These are phyloP conservation scores for Trichoderma atrobrunneum DNA, from an alignment of 2,329 filamentous ascomycete genomes.

Conservation along the genomic window DNA sequence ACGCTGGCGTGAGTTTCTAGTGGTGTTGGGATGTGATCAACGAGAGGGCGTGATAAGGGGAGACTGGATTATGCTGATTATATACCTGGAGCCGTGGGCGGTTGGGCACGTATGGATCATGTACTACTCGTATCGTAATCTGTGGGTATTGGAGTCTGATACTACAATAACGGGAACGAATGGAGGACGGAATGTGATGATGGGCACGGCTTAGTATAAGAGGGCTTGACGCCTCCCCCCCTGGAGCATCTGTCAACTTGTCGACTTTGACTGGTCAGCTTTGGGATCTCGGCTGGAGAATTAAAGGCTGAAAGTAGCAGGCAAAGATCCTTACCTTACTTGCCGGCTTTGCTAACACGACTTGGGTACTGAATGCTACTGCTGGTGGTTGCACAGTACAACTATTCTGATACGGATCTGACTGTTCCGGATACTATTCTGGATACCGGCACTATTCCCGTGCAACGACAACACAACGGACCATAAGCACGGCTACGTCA, in stretches of 20 bases:
- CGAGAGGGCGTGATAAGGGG: neutral
- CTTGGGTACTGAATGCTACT: neutral
- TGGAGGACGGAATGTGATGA: neutral
- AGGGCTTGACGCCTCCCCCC: neutral
- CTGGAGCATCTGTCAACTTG: neutral
- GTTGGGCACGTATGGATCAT: neutral
- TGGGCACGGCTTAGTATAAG: neutral
- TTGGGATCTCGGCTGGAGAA: constrained; percentile 2
- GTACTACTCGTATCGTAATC: neutral
- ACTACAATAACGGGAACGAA: neutral
- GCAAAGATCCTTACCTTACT: neutral
- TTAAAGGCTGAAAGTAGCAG: neutral
- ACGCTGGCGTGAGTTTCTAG: neutral
- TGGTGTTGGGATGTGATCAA: neutral
- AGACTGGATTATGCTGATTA: neutral
- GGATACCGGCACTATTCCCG: neutral
- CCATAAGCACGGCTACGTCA: neutral
- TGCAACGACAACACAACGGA: neutral
- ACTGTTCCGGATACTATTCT: neutral
- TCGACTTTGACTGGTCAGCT: neutral
- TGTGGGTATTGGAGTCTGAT: neutral
- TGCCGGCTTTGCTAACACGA: neutral
- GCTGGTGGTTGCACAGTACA: neutral
- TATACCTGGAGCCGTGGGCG: neutral
- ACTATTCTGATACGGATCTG: neutral